phyloP scores from a whole-genome alignment of 2,329 filamentous ascomycete species.

The Cadophora sp. region DNA sequence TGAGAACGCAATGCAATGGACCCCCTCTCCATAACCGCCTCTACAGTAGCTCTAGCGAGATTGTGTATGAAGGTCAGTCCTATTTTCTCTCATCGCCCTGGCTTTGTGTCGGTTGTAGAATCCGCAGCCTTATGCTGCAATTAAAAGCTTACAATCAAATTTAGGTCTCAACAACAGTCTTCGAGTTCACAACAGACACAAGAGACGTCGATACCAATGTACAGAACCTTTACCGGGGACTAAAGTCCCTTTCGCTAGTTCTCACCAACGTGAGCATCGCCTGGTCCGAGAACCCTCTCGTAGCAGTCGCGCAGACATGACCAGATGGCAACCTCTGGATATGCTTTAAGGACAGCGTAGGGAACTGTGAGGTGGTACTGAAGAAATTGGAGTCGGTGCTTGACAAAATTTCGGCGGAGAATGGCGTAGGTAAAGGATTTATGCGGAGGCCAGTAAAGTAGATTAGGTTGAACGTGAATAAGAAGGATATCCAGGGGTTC shows the following conservation, averaged over 20 bases:
- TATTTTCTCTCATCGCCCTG: background rate
- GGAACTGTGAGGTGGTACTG: background rate
- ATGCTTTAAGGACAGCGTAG: background rate
- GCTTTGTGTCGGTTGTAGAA: background rate
- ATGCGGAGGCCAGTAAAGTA: conserved; percentile 7
- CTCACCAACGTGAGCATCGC: background rate
- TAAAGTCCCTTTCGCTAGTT: background rate
- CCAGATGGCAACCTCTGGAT: background rate
- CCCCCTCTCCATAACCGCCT: background rate
- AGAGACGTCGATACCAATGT: background rate
- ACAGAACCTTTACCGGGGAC: background rate
- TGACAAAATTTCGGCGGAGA: background rate
- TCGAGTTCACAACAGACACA: background rate
- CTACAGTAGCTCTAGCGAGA: background rate
- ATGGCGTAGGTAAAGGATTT: background rate
- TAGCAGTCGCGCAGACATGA: background rate
- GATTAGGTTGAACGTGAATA: background rate
- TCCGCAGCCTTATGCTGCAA: background rate
- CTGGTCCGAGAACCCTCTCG: conserved; percentile 3
- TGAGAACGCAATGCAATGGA: background rate
- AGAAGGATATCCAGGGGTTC: background rate
- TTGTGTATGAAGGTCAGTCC: background rate
- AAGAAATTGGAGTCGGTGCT: background rate
- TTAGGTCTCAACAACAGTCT: conserved; percentile 3
- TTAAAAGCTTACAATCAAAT: background rate